Evolutionary conservation across 257 asterid genomes (phyloP).

Genomic region (Penstemon barbatus): DNA sequence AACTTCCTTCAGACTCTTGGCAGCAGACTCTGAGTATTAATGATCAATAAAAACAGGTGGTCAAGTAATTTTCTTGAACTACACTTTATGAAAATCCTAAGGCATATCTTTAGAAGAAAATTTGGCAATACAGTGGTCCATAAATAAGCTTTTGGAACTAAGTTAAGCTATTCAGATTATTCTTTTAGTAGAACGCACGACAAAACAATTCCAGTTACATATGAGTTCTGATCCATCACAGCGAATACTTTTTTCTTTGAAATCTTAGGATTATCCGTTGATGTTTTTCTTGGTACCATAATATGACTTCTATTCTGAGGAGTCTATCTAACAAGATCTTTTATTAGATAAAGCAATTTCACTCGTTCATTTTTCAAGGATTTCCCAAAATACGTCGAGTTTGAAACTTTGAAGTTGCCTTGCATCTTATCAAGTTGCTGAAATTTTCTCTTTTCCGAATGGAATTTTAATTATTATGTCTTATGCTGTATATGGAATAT

Average conservation of each 20-base stretch:
- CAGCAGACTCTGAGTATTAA: too few species aligned
- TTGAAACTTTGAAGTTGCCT: neutral
- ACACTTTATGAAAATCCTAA: neutral
- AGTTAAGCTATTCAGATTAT: neutral
- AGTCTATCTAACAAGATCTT: neutral
- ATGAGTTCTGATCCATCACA: neutral
- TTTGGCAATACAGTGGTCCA: neutral
- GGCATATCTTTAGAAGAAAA: neutral
- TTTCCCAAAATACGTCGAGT: neutral
- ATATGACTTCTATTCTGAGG: neutral
- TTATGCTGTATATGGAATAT: too few species aligned
- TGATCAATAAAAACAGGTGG: too few species aligned
- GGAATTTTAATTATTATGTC: neutral
- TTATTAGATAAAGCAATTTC: neutral
- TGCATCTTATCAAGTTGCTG: neutral
- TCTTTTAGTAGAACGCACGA: neutral
- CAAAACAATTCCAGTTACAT: neutral
- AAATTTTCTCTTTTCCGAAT: neutral
- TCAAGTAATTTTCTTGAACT: neutral
- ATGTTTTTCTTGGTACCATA: neutral
- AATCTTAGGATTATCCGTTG: neutral
- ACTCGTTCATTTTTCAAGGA: neutral
- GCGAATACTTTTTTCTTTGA: too few species aligned
- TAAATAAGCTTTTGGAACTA: too few species aligned
- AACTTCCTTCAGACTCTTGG: neutral